Conservation (phyloP, 257 asterid genomes). For the Solanum chiquidenum region DNA sequence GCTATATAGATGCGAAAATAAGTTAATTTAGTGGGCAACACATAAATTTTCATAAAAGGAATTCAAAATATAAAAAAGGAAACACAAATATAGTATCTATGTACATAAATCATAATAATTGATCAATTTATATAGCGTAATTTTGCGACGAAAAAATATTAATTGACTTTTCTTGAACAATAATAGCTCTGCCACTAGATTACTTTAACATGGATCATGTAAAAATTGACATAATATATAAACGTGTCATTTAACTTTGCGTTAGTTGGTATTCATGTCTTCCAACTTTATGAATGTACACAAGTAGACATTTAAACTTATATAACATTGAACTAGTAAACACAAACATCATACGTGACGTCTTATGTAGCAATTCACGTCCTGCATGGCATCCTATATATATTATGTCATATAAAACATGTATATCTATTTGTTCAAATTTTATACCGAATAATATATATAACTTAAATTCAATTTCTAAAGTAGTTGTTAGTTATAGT, state of each 20-base stretch:
- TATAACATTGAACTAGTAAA: not conserved
- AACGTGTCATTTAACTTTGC: not conserved
- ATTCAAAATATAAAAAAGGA: not conserved
- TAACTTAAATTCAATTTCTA: no score
- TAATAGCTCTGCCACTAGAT: not conserved
- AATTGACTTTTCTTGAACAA: not conserved
- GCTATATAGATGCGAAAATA: not conserved
- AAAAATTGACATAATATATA: not conserved
- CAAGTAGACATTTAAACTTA: not conserved
- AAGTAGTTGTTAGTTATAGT: not conserved
- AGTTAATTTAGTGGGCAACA: not conserved
- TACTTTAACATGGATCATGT: not conserved
- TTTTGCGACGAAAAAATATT: not conserved
- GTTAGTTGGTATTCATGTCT: not conserved
- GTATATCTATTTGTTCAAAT: no score
- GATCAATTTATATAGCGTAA: not conserved
- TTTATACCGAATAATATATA: no score
- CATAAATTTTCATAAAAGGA: not conserved
- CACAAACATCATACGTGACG: not conserved
- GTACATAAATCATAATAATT: not conserved
- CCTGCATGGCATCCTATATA: not conserved
- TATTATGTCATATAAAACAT: no score
- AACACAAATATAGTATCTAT: not conserved
- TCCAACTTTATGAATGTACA: not conserved
- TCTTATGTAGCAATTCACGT: not conserved